A percentile compares a stretch with the other conserved stretches of the same genome.
Conservation (phyloP, 805 yeast genomes). For the Helenozyma rhizophorensis region DNA sequence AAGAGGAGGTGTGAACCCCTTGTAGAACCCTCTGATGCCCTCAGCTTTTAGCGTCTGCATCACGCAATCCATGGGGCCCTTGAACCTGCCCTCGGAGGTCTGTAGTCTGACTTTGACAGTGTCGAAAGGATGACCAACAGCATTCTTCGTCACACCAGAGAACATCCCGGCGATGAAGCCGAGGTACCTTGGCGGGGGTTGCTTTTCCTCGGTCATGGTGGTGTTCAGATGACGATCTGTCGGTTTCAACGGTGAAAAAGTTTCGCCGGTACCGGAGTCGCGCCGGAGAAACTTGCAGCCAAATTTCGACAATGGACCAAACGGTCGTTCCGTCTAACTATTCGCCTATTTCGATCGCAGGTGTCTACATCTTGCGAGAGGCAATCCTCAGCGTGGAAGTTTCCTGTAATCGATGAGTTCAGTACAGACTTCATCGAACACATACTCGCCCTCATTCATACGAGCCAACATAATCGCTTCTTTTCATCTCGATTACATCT, state of each 20-base stretch:
- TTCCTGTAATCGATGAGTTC: too few relatives aligned
- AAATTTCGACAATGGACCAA: too few relatives aligned
- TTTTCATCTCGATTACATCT: too few relatives aligned
- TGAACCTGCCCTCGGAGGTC: slow-evolving; percentile 56
- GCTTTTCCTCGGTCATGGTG: slow-evolving; percentile 3
- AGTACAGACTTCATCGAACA: too few relatives aligned
- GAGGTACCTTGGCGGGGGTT: slow-evolving; percentile 47
- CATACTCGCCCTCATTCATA: too few relatives aligned
- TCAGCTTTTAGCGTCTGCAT: slow-evolving; percentile 66
- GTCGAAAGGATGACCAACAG: slow-evolving; percentile 92
- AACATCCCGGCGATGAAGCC: slow-evolving; percentile 89
- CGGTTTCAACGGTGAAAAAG: too few relatives aligned
- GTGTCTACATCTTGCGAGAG: too few relatives aligned
- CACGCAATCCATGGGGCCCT: slow-evolving; percentile 80
- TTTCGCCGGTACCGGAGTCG: slow-evolving; percentile 5
- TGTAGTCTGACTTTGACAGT: slow-evolving; percentile 85
- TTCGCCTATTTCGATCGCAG: too few relatives aligned
- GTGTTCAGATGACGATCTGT: too few relatives aligned
- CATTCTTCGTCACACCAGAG: slow-evolving; percentile 81
- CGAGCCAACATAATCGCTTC: too few relatives aligned
- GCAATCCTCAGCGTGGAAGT: too few relatives aligned
- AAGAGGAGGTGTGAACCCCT: slow-evolving; percentile 90
- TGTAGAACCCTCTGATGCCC: slow-evolving; percentile 75
- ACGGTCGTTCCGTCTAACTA: too few relatives aligned
- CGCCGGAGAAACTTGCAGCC: slow-evolving; percentile 1